Evolutionary conservation across 2,329 filamentous ascomycete genomes (phyloP), one percentile per base, ranked within the genome.

Genomic region (Coleophoma eucalyptorum): DNA sequence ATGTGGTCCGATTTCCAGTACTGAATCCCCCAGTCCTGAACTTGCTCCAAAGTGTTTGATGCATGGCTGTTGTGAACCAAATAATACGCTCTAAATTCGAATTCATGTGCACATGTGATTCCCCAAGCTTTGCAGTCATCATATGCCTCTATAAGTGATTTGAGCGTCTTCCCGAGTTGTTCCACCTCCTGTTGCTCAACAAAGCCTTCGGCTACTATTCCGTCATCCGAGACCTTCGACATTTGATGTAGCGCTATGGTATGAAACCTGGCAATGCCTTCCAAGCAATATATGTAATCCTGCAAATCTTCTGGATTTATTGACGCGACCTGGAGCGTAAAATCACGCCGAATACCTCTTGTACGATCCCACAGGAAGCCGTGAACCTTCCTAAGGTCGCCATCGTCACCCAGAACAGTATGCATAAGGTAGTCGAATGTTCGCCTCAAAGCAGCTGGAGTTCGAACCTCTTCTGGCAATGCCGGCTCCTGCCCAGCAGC

Each of bases 321-420:
- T 48, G 77, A 76, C 4, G 83, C 83, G 55, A 31, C 20, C 49
- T 87, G 83, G 52, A 87, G 85, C 16, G 82, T 81, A 58, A 87
- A 85, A 61, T 88, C 84, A 54, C 84, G 79, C 20, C 84, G 80
- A 50, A 88, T 82, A 8, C 83, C 83, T 51, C 84, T 73, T 19
- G 84, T 86, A 41, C 84, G 75, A 62, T 88, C 84, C 83, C 84
- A 87, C 1, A 87, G 70, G 51, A 86, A 88, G 50, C 78, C 79
- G 59, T 87, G 84, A 41, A 80, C 69, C 4, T 67, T 59, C 0
- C 79, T 73, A 6, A 87, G 70, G 45, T 80, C 74, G 52, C 73
- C 74, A 43, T 85, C 79, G 5, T 74, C 68, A 38, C 71, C 72
- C 42, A 87, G 68, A 3, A 88, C 68, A 46, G 78, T 72, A 58